Percentiles rank a stretch among this genome's conserved stretches.
Evolutionary conservation across 129 eudicot genomes (phyloP).

Genomic region (Flaveria brownii): DNA sequence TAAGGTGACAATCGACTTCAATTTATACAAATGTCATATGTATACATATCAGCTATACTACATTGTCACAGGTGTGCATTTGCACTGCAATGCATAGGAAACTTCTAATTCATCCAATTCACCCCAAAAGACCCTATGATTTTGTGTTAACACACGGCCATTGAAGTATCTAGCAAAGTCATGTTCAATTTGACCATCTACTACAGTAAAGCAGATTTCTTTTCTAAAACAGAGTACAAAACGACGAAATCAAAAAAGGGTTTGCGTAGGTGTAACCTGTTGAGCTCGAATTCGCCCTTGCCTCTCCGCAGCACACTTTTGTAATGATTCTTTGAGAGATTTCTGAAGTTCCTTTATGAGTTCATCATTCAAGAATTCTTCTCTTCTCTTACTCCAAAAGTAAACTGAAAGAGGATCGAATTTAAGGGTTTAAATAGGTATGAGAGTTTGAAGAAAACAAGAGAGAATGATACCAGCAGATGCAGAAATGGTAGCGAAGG

Average conservation of each 20-base stretch:
- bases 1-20: no score
- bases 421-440: neutral
- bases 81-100: neutral
- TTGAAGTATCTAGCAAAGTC: no score
- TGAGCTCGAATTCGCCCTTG: slow-evolving; percentile 96
- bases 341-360: slow-evolving; percentile 48
- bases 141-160: no score
- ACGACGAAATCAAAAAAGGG: neutral
- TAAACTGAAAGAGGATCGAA: slow-evolving; percentile 34
- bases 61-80: neutral
- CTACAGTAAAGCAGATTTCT: neutral
- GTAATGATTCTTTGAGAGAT: slow-evolving; percentile 50
- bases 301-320: slow-evolving; percentile 81
- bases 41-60: no score
- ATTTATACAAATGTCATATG: no score
- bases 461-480: slow-evolving; percentile 26
- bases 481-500: slow-evolving; percentile 50
- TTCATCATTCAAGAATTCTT: slow-evolving; percentile 30
- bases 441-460: neutral
- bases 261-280: slow-evolving; percentile 46
- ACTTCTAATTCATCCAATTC: neutral
- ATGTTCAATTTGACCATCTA: no score
- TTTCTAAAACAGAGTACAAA: no score
- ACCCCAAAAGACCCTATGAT: no score
- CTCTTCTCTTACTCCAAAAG: slow-evolving; percentile 50